Evolutionary conservation across 140 eudicot genomes (phyloP), one percentile per base, ranked within the genome.

Genomic region (Erigeron philadelphicus): DNA sequence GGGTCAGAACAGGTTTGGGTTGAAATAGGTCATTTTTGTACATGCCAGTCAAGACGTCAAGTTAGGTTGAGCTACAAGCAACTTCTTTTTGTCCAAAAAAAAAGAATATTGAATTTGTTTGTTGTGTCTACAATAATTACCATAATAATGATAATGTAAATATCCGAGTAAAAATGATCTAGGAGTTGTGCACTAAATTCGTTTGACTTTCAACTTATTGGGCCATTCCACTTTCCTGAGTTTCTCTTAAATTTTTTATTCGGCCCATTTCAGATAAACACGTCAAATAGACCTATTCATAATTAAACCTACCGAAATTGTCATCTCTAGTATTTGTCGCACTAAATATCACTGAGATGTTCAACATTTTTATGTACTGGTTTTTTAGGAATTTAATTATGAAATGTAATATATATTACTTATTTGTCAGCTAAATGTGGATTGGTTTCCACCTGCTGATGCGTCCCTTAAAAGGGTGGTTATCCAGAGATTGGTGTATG

Each of bases 361-460:
- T 58, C 64, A 23, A 8, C 64, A 23, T 58, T 12, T 58, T 21
- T 23, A 58, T 58, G 13, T 58, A 40, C 43, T 57, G 11, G 64
- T 23, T 58, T 58, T 58, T 21, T 15, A 4, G 43, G 65, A 68
- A 41, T 61, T 11, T 48, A 4, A 53, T 23, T 62, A 43, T 23
- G 19, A 59, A 13, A 2, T 9, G 5, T 8, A 52, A 46, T 11
- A 4, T 1, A 61, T 38, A n/a, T 47, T 40, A 23, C 47, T 0
- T 68, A n/a, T 18, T 65, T 80, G 80, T 48, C 87, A 88, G 95
- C 86, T 88, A 17, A 85, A 62, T 16, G 67, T 45, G 19, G 80
- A 85, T 74, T 88, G 96, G 96, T 88, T 88, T 75, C 76, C 64
- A 41, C 84, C 96, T 10, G 68, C 64, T 7, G 95, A 87, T 15